These are phyloP conservation scores for Leucoagaricus sp. DNA, from an alignment of 1,284 basidiomycete species.

Conservation along the genomic window DNA sequence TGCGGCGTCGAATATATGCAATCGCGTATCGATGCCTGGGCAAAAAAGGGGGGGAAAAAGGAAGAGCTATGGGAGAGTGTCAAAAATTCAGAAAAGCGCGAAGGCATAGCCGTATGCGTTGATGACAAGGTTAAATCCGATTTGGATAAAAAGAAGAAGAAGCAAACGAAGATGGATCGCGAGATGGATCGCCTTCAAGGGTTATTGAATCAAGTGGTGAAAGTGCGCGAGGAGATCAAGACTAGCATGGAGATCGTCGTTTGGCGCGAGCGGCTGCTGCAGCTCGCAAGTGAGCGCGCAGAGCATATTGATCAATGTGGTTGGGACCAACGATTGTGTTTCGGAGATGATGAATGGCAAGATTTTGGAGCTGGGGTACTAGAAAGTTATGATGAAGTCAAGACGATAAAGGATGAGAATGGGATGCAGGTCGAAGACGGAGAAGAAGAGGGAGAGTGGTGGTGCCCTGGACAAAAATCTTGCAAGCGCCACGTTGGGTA, in stretches of 20 bases:
- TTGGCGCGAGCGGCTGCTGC: slow-evolving; percentile 68
- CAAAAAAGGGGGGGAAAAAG: slow-evolving; percentile 58
- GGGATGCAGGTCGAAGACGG: slow-evolving; percentile 42
- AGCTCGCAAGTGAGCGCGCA: slow-evolving; percentile 63
- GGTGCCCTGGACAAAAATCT: slow-evolving; percentile 72
- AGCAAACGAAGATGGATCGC: slow-evolving; percentile 43
- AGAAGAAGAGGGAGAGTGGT: slow-evolving; percentile 57
- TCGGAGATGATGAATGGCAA: slow-evolving; percentile 73
- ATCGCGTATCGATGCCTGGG: slow-evolving; percentile 58
- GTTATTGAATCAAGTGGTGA: slow-evolving; percentile 55
- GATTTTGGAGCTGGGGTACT: slow-evolving; percentile 64
- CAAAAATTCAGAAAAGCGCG: slow-evolving; percentile 63
- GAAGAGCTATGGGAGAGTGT: slow-evolving; percentile 71
- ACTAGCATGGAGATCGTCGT: slow-evolving; percentile 63
- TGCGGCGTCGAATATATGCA: slow-evolving; percentile 74
- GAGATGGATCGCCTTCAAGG: slow-evolving; percentile 53
- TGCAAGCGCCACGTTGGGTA: slow-evolving; percentile 81
- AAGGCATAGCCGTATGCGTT: slow-evolving; percentile 57
- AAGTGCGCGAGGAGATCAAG: slow-evolving; percentile 61
- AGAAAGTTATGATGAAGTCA: slow-evolving; percentile 63
- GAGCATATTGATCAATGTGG: slow-evolving; percentile 68
- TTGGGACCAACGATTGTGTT: slow-evolving; percentile 82
- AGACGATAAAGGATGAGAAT: slow-evolving; percentile 34
- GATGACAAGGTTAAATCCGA: slow-evolving; percentile 16
- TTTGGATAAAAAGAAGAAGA: slow-evolving; percentile 33